Base-by-base conservation (phyloP, 1,284 basidiomycete species). In the Puccinia polysora region DNA sequence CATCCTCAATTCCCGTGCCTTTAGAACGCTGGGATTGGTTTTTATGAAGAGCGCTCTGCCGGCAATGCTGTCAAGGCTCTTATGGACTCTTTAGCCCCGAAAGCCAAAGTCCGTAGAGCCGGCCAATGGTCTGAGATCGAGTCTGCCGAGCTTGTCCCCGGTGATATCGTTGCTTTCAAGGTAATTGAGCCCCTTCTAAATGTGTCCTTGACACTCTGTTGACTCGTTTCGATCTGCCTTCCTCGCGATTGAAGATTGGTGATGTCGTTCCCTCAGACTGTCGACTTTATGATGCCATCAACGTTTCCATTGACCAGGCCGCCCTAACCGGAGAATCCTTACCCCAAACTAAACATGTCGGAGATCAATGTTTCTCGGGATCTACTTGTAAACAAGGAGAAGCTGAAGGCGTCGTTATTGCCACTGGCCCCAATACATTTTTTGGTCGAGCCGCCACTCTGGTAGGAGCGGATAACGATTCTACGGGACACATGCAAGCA, bases 31-130 rank as follows among this genome's bases (percentile, higher is more conserved):
- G 84, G 87, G 67, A 97, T 97, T 79, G 94, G 95, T 86, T 97
- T 93, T 87, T 91, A 96, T 83, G 94, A 97, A 82, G 95, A 97
- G 82, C 86, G 88, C 74, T 91, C 91, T 79, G 94, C 94, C 65
- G 94, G 94, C 82, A 96, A 97, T 82, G 94, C 94, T 47, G 94
- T 97, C 84, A 97, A 96, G 84, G 93, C 93, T 14, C 89, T 97
- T 76, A 97, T 97, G 94, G 94, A 97, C 81, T 97, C 94, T 18
- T 89, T 97, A 76, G 94, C 95, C 23, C 95, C 93, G 81, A 97
- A 97, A 84, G 94, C 94, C 45, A 89, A 88, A 81, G 90, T 90
- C 78, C 90, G 87, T 83, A 92, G 94, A 76, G 84, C 85, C 76
- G 90, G 89, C 74, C 78, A 78, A 49, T 96, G 92, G 92, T 80